Base-by-base conservation (phyloP, 148 eudicot genomes). In the Limonium bicolor region DNA sequence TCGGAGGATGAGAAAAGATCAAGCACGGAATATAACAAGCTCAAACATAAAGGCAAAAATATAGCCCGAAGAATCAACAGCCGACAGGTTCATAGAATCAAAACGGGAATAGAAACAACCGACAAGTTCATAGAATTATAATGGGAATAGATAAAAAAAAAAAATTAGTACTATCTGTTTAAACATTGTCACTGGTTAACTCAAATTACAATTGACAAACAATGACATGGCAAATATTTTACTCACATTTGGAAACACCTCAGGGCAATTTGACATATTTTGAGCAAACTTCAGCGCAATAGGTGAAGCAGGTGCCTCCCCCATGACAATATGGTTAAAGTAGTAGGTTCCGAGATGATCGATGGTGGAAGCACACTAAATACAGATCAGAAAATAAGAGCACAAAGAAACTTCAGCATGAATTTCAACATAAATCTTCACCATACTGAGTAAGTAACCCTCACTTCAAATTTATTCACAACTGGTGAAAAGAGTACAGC, bases 341-440 rank as follows among this genome's bases (percentile, higher is more conserved):
- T 88, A 88, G 62, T 47, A 88, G 21, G 84, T 65, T 64, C 92
- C 95, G 77, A 88, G 50, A 60, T 75, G 72, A 67, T 88, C 87
- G 10, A 84, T 61, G 17, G 93, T 83, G 54, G 67, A 60, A 52
- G 93, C 95, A 64, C 84, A 77, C 97, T 88, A 41, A n/a, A n/a
- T n/a, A n/a, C n/a, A n/a, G n/a, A n/a, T n/a, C n/a, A n/a, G n/a
- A n/a, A n/a, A n/a, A n/a, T n/a, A n/a, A n/a, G n/a, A n/a, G n/a
- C n/a, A n/a, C n/a, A n/a, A n/a, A n/a, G n/a, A n/a, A n/a, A n/a
- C n/a, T n/a, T n/a, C n/a, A n/a, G n/a, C n/a, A 6, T 10, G 11
- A 32, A 1, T 10, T 1, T 32, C 3, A 15, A 10, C 14, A 12
- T 10, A 32, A 2, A 15, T 32, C 14, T 5, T 2, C 36, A 32